phyloP scores from a whole-genome alignment of 108 stramenopile species.

The Discostella stelligeroides region DNA sequence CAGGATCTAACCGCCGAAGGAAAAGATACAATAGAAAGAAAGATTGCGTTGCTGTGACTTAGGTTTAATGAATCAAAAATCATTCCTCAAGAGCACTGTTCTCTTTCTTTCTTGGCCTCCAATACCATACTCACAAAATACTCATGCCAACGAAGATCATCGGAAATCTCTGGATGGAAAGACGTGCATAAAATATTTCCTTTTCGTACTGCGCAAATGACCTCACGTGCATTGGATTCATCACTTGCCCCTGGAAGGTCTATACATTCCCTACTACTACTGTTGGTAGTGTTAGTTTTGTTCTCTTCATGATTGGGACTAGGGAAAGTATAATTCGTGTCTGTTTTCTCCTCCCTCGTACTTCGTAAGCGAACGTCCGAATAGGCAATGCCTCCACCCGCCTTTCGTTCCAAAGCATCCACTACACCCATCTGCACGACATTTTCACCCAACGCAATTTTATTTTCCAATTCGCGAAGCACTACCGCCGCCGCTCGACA shows the following conservation, averaged over 20 bases:
- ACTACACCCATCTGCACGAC: constrained; percentile 80
- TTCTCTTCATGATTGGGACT: constrained; percentile 2
- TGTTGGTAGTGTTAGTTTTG: not conserved
- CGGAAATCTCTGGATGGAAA: constrained; percentile 97
- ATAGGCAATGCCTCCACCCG: constrained; percentile 51
- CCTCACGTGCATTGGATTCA: constrained; percentile 86
- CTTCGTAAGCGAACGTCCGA: constrained; percentile 52
- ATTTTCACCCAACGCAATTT: constrained; percentile 75
- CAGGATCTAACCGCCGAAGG: too few species aligned
- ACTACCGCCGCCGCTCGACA: constrained; percentile 88
- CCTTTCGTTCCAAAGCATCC: constrained; percentile 70
- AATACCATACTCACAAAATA: constrained; percentile 90
- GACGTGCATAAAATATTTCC: constrained; percentile 89
- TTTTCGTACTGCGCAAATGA: constrained; percentile 91
- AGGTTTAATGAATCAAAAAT: too few species aligned
- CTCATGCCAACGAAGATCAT: constrained; percentile 92
- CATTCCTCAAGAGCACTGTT: too few species aligned
- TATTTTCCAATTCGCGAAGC: constrained; percentile 76
- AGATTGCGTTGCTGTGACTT: too few species aligned
- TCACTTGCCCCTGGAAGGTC: constrained; percentile 82
- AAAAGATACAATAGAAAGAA: too few species aligned
- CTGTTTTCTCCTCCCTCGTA: constrained; percentile 15
- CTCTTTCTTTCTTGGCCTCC: constrained; percentile 17
- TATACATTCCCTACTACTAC: constrained; percentile 45
- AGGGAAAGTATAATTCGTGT: too few species aligned